Evolutionary conservation across 208 protist genomes (phyloP), one percentile per base, ranked within the genome.

Genomic region (Wallacemonas rigidus): DNA sequence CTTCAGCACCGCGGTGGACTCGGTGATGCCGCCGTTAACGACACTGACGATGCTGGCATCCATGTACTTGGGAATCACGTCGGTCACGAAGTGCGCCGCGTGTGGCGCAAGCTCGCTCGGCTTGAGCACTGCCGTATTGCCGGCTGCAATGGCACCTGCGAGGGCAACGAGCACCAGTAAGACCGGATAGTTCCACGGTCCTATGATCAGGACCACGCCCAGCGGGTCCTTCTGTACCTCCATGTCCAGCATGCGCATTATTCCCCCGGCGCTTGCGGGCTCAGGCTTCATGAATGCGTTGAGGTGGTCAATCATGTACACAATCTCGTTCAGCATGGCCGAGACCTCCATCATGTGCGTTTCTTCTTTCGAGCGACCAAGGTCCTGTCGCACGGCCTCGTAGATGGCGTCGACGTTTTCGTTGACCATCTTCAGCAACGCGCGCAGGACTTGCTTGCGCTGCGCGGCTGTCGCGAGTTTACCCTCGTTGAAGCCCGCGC

Each of bases 131-230:
- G 85, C 89, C 14, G 76, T 83, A 72, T 98, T 98, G 48, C 97
- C 97, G 26, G 83, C 94, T 14, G 94, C 82, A 17, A 99, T 74
- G 39, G 91, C 92, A 38, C 91, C 91, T 17, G 92, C 65, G 6
- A 98, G 43, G 43, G 93, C 89, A 55, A 72, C 53, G 8, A 98
- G 77, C 8, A 78, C 61, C 6, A 98, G 67, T 51, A 81, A 69
- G 43, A 98, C 47, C 11, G 97, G 97, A 74, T 96, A 98, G 63
- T 98, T 98, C 91, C 92, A 98, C 17, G 97, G 68, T 35, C 81
- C 73, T 45, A 99, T 92, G 35, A 98, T 83, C 17, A 97, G 80
- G n/a, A 97, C 92, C 35, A 95, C 81, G 44, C 95, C 95, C 1
- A 92, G 77, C 44, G 93, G 94, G 38, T 97, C 89, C 38, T 69